phyloP scores from a whole-genome alignment of 768 basidiomycete species.

The Coprinopsis strossmayeri region DNA sequence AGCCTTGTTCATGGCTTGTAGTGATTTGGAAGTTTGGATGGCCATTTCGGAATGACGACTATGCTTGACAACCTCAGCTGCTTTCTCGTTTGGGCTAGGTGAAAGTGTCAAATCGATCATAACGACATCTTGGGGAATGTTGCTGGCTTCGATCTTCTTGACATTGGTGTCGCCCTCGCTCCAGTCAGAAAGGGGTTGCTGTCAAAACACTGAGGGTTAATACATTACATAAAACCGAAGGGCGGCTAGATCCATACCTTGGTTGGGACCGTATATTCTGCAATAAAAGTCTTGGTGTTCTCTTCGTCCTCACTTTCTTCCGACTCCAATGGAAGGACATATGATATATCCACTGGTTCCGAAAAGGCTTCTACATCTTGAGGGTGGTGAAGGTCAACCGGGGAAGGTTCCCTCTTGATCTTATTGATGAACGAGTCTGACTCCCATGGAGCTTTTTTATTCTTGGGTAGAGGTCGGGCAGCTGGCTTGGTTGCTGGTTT shows the following conservation, averaged over 20 bases:
- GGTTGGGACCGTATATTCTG: not conserved
- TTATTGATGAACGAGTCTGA: not conserved
- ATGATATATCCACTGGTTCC: not conserved
- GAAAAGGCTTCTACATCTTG: too few relatives aligned
- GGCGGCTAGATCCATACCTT: slow-evolving; percentile 6
- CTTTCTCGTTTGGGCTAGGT: slow-evolving; percentile 16
- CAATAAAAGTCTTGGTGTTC: not conserved
- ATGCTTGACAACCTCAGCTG: not conserved
- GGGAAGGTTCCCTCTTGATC: not conserved
- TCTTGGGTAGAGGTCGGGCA: not conserved
- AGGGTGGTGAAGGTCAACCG: not conserved
- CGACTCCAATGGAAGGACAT: not conserved
- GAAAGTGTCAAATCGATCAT: slow-evolving; percentile 38
- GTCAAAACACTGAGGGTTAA: not conserved
- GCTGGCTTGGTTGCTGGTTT: not conserved
- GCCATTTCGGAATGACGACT: slow-evolving; percentile 10
- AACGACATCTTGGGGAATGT: slow-evolving; percentile 7
- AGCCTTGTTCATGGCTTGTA: not conserved
- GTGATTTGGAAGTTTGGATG: slow-evolving; percentile 1
- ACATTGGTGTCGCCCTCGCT: not conserved
- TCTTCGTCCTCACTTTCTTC: not conserved
- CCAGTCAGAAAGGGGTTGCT: not conserved
- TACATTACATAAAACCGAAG: too few relatives aligned
- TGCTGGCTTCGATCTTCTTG: not conserved
- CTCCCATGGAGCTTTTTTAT: slow-evolving; percentile 4